These are phyloP conservation scores for Strobilomyces dryophilus DNA, from an alignment of 768 basidiomycete species.

Conservation along the genomic window DNA sequence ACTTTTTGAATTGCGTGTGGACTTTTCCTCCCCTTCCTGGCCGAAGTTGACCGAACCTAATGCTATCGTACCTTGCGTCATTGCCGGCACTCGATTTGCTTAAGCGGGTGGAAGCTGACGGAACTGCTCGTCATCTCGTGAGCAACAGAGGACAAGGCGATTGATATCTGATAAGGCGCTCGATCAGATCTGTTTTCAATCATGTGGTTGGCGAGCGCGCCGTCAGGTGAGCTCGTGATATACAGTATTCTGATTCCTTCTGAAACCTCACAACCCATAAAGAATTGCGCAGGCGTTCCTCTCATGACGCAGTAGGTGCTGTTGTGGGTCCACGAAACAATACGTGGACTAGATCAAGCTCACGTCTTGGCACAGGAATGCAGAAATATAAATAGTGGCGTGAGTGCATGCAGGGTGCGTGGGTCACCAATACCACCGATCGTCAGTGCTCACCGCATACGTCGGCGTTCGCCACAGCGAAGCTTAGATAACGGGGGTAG, in stretches of 20 bases:
- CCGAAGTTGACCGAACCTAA: constrained; percentile 5
- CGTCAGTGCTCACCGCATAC: not conserved
- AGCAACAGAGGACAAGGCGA: not conserved
- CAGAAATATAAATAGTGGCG: constrained; percentile 17
- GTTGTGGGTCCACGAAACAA: constrained; percentile 19
- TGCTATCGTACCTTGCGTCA: constrained; percentile 13
- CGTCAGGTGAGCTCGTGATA: not conserved
- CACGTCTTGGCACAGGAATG: constrained; percentile 7
- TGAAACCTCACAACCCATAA: constrained; percentile 7
- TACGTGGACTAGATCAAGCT: not conserved
- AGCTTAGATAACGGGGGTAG: constrained; percentile 12
- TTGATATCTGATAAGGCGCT: constrained; percentile 3
- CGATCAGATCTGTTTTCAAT: constrained; percentile 2
- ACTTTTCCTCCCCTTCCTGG: not conserved
- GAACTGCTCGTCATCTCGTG: not conserved
- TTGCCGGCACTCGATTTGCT: constrained; percentile 1
- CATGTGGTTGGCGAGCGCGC: not conserved
- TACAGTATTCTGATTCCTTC: not conserved
- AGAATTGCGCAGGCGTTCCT: not conserved
- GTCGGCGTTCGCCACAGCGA: not conserved
- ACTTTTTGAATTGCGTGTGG: constrained; percentile 7
- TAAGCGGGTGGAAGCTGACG: not conserved
- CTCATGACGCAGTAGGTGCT: not conserved
- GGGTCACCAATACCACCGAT: not conserved
- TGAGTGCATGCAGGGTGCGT: constrained; percentile 6